These are phyloP conservation scores for Aspergillus amoenus DNA, from an alignment of 2,329 filamentous ascomycete genomes.

Conservation along the genomic window DNA sequence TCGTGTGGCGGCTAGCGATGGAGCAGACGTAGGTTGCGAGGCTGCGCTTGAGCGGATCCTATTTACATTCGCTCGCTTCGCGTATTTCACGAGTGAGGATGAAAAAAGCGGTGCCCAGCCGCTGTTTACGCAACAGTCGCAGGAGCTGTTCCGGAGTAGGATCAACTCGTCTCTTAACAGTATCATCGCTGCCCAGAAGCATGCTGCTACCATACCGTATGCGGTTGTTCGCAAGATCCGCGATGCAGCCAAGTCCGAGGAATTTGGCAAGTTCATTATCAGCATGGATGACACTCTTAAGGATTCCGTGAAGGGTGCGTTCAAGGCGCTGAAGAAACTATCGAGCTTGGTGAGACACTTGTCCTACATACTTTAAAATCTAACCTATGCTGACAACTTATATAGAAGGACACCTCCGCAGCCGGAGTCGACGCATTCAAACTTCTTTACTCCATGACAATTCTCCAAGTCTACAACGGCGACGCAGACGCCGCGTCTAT, in stretches of 20 bases:
- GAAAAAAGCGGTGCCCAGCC: constrained; percentile 42
- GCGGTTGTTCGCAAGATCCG: constrained; percentile 42
- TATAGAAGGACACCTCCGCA: constrained; percentile 47
- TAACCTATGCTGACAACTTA: constrained; percentile 35
- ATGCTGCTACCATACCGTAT: constrained; percentile 39
- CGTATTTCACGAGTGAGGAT: constrained; percentile 48
- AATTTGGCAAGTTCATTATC: constrained; percentile 46
- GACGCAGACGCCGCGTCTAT: constrained; percentile 82
- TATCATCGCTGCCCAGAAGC: constrained; percentile 44
- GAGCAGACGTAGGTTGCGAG: constrained; percentile 36
- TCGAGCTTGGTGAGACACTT: constrained; percentile 34
- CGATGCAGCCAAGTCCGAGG: constrained; percentile 35
- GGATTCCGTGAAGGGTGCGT: constrained; percentile 43
- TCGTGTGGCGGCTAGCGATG: constrained; percentile 32
- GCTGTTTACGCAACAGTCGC: constrained; percentile 46
- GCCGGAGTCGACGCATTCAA: constrained; percentile 63
- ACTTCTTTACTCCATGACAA: constrained; percentile 77
- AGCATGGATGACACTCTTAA: constrained; percentile 48
- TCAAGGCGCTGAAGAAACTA: constrained; percentile 40
- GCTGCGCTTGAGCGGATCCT: constrained; percentile 47
- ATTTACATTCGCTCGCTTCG: constrained; percentile 48
- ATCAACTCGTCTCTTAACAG: constrained; percentile 56
- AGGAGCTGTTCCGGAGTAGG: constrained; percentile 54
- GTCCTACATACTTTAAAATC: background rate
- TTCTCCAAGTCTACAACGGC: constrained; percentile 87